These are phyloP conservation scores for Phytomonas sp. DNA, from an alignment of 208 protist genomes.

Conservation along the genomic window DNA sequence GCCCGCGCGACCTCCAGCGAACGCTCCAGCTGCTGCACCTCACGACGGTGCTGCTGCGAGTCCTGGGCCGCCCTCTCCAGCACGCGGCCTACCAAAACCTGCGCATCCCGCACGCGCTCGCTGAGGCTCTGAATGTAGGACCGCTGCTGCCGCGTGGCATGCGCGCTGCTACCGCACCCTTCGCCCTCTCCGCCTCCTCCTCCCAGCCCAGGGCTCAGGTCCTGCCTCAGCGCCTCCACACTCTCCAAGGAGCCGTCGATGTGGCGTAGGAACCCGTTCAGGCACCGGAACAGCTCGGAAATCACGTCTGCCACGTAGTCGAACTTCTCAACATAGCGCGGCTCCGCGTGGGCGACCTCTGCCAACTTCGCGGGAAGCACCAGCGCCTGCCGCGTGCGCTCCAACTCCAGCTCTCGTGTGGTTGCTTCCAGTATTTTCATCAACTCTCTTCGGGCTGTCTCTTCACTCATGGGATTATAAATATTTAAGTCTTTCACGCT, in stretches of 20 bases:
- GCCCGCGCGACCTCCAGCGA: slow-evolving; percentile 6
- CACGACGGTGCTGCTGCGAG: slow-evolving; percentile 11
- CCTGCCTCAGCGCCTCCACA: slow-evolving; percentile 47
- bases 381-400: slow-evolving; percentile 52
- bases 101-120: slow-evolving; percentile 23
- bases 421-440: slow-evolving; percentile 53
- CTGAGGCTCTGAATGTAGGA: slow-evolving; percentile 18
- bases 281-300: slow-evolving; percentile 36
- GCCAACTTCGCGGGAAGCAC: slow-evolving; percentile 31
- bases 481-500: not conserved
- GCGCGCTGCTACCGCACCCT: not conserved
- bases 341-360: slow-evolving; percentile 18
- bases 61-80: slow-evolving; percentile 18
- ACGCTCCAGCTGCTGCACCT: slow-evolving; percentile 23
- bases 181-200: too few species aligned
- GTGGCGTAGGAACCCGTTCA: slow-evolving; percentile 46
- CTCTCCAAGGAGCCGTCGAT: slow-evolving; percentile 62
- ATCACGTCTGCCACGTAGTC: slow-evolving; percentile 35
- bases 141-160: slow-evolving; percentile 20
- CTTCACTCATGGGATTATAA: slow-evolving; percentile 38
- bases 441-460: slow-evolving; percentile 46
- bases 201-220: slow-evolving; percentile 12
- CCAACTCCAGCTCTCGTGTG: slow-evolving; percentile 63
- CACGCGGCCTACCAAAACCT: slow-evolving; percentile 12
- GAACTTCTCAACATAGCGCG: slow-evolving; percentile 13